These are phyloP conservation scores for Salvia miltiorrhiza DNA, from an alignment of 257 asterid species.

Conservation along the genomic window DNA sequence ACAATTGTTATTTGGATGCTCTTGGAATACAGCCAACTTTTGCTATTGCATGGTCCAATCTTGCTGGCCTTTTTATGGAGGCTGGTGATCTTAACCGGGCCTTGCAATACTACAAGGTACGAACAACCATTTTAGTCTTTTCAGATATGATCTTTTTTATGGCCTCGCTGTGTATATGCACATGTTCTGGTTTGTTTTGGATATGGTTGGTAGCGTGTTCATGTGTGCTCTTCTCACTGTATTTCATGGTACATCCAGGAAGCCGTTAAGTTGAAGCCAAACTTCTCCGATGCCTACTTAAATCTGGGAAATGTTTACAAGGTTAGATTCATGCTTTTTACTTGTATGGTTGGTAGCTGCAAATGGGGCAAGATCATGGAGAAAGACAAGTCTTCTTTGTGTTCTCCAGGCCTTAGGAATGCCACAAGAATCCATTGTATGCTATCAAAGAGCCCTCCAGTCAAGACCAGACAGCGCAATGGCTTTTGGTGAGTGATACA, in stretches of 20 bases:
- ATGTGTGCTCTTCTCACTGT: constrained; percentile 15
- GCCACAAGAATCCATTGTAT: constrained; percentile 88
- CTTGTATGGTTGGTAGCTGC: constrained; percentile 49
- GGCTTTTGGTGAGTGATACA: constrained; percentile 77
- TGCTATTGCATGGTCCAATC: constrained; percentile 99
- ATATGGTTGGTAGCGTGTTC: background rate
- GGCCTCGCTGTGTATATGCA: constrained; percentile 6
- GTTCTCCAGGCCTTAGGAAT: constrained; percentile 91
- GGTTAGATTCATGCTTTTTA: constrained; percentile 60
- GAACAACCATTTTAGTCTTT: constrained; percentile 1
- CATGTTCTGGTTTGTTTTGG: constrained; percentile 7
- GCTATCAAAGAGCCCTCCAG: constrained; percentile 92
- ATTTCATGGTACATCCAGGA: constrained; percentile 53
- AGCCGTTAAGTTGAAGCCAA: constrained; percentile 96
- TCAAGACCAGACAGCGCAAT: constrained; percentile 87
- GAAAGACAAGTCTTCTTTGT: constrained; percentile 54
- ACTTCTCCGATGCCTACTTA: constrained; percentile 84
- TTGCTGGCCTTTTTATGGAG: constrained; percentile 98
- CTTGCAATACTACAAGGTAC: constrained; percentile 92
- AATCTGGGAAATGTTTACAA: constrained; percentile 96
- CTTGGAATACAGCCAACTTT: constrained; percentile 87
- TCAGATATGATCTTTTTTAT: background rate
- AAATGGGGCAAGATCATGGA: constrained; percentile 45
- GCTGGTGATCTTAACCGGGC: constrained; percentile 90
- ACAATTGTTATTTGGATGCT: constrained; percentile 89